Evolutionary conservation across 1,284 basidiomycete genomes (phyloP), one percentile per base, ranked within the genome.

Genomic region (Prillingera fragicola): DNA sequence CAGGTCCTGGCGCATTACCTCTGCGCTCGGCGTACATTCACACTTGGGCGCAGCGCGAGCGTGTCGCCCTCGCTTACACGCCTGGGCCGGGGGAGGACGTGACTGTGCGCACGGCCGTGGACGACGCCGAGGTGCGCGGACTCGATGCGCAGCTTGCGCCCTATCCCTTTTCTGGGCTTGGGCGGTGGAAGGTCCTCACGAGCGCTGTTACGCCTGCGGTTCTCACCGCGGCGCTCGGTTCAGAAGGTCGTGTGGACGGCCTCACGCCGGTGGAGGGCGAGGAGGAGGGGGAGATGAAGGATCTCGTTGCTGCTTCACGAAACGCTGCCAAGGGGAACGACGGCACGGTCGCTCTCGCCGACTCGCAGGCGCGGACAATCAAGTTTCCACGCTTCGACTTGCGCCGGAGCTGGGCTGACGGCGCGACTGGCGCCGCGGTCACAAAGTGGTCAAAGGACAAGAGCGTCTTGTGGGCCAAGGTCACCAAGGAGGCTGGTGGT

Each of bases 401-500:
- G 28, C 69, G 67, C 54, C 49, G 69, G 26, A 72, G 69, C 15
- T 74, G 73, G 73, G 57, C 55, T 17, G 45, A 50, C 2, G 72
- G 72, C 1, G 72, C 69, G 1, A 56, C 65, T 0, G 74, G 73
- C 0, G 68, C 69, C 27, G 70, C 73, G 31, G 53, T 74, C 2
- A 73, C 65, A 5, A 33, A 54, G 27, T 72, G 62, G 52, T 65
- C 69, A 14, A 63, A 51, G 38, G 74, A 75, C 56, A 74, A 74
- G 60, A 72, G 67, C 44, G 71, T 67, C 69, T 45, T 69, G 24
- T 50, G 72, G 37, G 58, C 53, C 2, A 17, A 63, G 22, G 60
- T 71, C 1, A 53, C 70, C 1, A 35, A 38, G 4, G 38, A 67
- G n/a, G 56, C 44, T 1, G 59, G 59, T 12, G 63, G 72, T 73